Percentiles rank a stretch among this genome's conserved stretches.
Evolutionary conservation across 2,329 filamentous ascomycete species (phyloP).

Genomic region (Cladosporium sp.): DNA sequence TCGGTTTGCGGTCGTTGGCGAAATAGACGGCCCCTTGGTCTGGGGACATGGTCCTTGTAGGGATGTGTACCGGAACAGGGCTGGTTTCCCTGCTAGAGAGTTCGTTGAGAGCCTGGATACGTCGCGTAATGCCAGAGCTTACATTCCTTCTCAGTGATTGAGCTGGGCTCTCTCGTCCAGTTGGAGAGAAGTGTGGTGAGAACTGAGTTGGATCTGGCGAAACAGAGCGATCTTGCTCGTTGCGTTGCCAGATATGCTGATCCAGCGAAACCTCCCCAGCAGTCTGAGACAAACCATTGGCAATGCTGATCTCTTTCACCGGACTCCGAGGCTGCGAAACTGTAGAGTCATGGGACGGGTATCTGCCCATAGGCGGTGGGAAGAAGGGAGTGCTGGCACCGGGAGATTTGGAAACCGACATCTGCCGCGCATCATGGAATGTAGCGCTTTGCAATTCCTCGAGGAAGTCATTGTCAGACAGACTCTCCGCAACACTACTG

Average conservation of each 20-base stretch:
- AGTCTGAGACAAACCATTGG: slow-evolving; percentile 2
- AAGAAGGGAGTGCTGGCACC: slow-evolving; percentile 63
- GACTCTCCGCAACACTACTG: slow-evolving; percentile 43
- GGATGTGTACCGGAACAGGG: slow-evolving; percentile 16
- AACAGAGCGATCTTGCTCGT: not conserved
- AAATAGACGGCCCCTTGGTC: slow-evolving; percentile 13
- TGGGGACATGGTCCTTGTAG: slow-evolving; percentile 16
- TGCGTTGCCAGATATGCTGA: slow-evolving; percentile 8
- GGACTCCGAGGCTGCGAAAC: slow-evolving; percentile 5
- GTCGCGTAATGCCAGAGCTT: slow-evolving; percentile 84
- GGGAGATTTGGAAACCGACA: slow-evolving; percentile 79
- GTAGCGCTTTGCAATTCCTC: slow-evolving; percentile 80
- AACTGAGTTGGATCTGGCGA: not conserved
- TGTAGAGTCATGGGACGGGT: slow-evolving; percentile 21
- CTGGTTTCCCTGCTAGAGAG: slow-evolving; percentile 38
- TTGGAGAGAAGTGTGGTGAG: slow-evolving; percentile 27
- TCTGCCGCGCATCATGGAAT: slow-evolving; percentile 75
- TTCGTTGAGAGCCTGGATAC: slow-evolving; percentile 89
- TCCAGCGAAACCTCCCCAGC: not conserved
- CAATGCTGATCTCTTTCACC: slow-evolving; percentile 1
- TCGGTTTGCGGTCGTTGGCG: slow-evolving; percentile 7
- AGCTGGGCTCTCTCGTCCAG: slow-evolving; percentile 30
- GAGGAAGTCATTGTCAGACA: slow-evolving; percentile 59
- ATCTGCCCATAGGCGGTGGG: slow-evolving; percentile 31
- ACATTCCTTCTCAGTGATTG: slow-evolving; percentile 62